Conservation (phyloP, 2,329 filamentous ascomycete species). For the Fusarium torreyae region DNA sequence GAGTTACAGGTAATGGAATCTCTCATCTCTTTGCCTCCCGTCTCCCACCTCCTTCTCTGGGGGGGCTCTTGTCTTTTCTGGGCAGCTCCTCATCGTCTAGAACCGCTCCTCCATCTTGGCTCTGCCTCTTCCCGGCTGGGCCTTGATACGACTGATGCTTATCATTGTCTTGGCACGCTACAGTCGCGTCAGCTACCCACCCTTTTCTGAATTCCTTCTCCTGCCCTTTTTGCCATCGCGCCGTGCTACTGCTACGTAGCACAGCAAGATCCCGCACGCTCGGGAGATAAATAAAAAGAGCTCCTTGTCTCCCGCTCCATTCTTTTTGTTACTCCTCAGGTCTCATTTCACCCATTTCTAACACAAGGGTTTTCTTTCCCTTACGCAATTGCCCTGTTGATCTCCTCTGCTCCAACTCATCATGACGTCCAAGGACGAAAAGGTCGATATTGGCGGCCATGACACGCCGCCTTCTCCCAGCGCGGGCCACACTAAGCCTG, state of each 20-base stretch:
- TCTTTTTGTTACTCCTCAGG: conserved; percentile 1
- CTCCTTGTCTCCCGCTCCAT: conserved; percentile 18
- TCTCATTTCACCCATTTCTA: background rate
- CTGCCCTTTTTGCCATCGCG: conserved; percentile 47
- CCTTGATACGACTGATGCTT: conserved; percentile 23
- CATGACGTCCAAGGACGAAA: conserved; percentile 47
- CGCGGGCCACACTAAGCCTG: conserved; percentile 33
- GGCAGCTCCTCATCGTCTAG: conserved; percentile 18
- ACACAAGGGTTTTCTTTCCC: background rate
- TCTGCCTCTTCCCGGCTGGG: background rate
- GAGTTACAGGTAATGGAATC: background rate
- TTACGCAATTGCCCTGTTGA: background rate
- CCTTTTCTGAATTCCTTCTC: conserved; percentile 21
- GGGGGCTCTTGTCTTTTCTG: background rate
- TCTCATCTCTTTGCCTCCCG: background rate
- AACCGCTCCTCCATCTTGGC: conserved; percentile 22
- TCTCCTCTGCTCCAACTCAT: background rate
- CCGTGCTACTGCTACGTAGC: conserved; percentile 10
- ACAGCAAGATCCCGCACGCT: conserved; percentile 8
- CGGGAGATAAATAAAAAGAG: conserved; percentile 31
- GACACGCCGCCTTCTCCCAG: conserved; percentile 30
- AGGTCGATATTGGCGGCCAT: conserved; percentile 31
- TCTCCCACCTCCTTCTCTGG: background rate
- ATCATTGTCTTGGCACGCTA: conserved; percentile 42
- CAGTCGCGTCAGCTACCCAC: conserved; percentile 1